phyloP scores from a whole-genome alignment of 2,329 filamentous ascomycete species.

The Trichoderma breve region DNA sequence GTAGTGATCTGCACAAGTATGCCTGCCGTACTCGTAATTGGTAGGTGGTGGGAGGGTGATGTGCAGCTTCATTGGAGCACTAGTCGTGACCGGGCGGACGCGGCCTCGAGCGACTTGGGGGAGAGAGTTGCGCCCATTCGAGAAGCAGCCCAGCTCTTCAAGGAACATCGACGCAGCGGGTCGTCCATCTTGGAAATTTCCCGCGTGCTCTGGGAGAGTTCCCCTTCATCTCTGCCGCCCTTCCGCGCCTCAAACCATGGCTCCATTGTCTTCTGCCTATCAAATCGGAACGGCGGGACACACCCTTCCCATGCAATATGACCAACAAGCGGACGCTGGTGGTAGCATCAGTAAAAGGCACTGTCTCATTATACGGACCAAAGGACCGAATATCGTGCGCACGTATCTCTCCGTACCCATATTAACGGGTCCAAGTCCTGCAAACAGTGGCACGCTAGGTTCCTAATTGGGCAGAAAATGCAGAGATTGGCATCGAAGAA shows the following conservation, averaged over 20 bases:
- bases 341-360: background rate
- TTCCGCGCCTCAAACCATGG: background rate
- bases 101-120: background rate
- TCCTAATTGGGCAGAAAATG: slow-evolving; percentile 4
- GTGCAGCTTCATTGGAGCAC: background rate
- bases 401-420: slow-evolving; percentile 9
- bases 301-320: background rate
- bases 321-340: background rate
- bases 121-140: background rate
- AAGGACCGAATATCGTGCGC: slow-evolving; percentile 16
- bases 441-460: background rate
- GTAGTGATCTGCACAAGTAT: background rate
- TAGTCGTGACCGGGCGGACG: background rate
- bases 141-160: background rate
- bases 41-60: background rate
- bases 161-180: background rate
- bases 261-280: background rate
- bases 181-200: background rate
- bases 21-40: background rate
- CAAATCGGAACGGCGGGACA: background rate
- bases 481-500: background rate
- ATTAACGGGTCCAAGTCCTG: slow-evolving; percentile 6
- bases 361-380: background rate
- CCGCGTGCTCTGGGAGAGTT: background rate
- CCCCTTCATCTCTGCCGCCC: background rate